These are phyloP conservation scores for Nitzschia sp. DNA, from an alignment of 108 stramenopile genomes.

Conservation along the genomic window DNA sequence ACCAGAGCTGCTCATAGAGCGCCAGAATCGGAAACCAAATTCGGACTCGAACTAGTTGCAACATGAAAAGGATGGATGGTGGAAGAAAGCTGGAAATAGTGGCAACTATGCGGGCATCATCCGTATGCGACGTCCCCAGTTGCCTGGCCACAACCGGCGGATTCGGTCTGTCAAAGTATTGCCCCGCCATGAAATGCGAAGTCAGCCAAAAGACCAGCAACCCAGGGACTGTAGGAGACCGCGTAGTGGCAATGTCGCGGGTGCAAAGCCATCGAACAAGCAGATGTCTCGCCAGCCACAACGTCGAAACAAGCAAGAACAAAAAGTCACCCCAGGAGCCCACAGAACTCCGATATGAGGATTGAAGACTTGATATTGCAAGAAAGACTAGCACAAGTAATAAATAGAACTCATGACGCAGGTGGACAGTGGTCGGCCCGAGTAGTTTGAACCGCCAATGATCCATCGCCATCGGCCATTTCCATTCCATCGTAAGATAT, in stretches of 20 bases:
- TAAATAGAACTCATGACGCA: slow-evolving; percentile 45
- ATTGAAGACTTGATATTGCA: slow-evolving; percentile 30
- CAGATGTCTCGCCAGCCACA: slow-evolving; percentile 41
- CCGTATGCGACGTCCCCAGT: slow-evolving; percentile 17
- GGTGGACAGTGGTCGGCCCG: slow-evolving; percentile 48
- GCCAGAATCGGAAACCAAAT: slow-evolving; percentile 10
- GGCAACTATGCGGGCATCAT: neutral
- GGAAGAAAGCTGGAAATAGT: slow-evolving; percentile 4
- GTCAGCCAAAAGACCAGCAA: slow-evolving; percentile 25
- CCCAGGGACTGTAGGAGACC: slow-evolving; percentile 26
- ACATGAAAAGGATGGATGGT: slow-evolving; percentile 5
- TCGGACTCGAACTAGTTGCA: slow-evolving; percentile 11
- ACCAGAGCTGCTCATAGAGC: neutral
- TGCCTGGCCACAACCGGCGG: slow-evolving; percentile 28
- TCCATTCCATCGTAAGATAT: too few relatives aligned
- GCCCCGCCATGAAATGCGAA: slow-evolving; percentile 35
- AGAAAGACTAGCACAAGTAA: slow-evolving; percentile 30
- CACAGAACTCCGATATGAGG: slow-evolving; percentile 8
- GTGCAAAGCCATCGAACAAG: slow-evolving; percentile 37
- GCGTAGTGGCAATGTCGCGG: slow-evolving; percentile 21
- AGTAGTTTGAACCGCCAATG: slow-evolving; percentile 24
- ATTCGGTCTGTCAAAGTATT: slow-evolving; percentile 53
- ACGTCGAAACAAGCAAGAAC: slow-evolving; percentile 11
- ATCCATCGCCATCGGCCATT: too few relatives aligned
- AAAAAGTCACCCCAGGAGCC: slow-evolving; percentile 13